phyloP scores from a whole-genome alignment of 306 rosid genomes.

The Urtica urens region DNA sequence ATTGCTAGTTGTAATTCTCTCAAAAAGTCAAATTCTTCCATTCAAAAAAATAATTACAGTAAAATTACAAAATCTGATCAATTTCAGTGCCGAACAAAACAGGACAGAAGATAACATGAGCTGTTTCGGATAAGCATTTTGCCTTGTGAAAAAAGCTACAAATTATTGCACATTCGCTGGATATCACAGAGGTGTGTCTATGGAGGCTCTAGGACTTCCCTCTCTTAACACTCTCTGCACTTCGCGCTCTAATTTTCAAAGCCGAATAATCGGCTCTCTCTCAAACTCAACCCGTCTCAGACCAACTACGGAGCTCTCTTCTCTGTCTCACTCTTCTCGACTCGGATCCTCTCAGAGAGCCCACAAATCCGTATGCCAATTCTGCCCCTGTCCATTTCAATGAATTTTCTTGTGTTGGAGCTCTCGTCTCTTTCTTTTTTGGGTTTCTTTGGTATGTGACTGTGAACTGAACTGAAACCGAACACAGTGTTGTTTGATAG shows the following conservation, averaged over 20 bases:
- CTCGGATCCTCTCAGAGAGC: slow-evolving; percentile 18
- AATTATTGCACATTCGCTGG: too few relatives aligned
- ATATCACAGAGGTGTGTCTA: neutral
- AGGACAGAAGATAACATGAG: too few relatives aligned
- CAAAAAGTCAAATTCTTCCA: too few relatives aligned
- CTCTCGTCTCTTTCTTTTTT: neutral
- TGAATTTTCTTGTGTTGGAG: too few relatives aligned
- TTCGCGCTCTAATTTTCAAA: slow-evolving; percentile 20
- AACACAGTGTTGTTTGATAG: neutral
- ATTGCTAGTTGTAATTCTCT: too few relatives aligned
- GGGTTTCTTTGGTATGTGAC: neutral
- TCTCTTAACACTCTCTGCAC: slow-evolving; percentile 24
- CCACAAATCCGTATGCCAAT: slow-evolving; percentile 25
- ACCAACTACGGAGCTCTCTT: slow-evolving; percentile 20
- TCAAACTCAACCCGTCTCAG: slow-evolving; percentile 13
- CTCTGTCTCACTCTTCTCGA: slow-evolving; percentile 23
- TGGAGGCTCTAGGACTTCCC: slow-evolving; percentile 74
- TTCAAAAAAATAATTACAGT: too few relatives aligned
- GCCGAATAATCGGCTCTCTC: slow-evolving; percentile 5
- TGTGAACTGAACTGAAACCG: neutral
- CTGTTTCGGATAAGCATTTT: neutral
- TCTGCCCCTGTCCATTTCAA: slow-evolving; percentile 1
- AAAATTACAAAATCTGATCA: too few relatives aligned
- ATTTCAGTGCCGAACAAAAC: too few relatives aligned
- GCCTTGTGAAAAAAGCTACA: too few relatives aligned